Evolutionary conservation across 805 yeast species (phyloP).

Genomic region (Wickerhamiella musiphila): DNA sequence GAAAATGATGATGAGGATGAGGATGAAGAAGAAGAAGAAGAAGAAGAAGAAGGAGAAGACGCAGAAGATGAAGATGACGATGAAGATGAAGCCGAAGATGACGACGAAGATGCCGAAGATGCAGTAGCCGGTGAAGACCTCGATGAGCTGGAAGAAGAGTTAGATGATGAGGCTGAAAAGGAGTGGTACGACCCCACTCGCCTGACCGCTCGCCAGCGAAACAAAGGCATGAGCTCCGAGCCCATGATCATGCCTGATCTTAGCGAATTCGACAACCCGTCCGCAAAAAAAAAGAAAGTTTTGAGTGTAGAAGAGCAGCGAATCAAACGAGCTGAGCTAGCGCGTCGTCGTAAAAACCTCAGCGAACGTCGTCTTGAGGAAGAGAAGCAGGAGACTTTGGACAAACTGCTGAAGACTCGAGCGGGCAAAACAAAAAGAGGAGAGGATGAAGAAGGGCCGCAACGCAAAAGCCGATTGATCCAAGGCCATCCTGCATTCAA

Average conservation of each 20-base stretch:
- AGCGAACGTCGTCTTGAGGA: slow-evolving; percentile 72
- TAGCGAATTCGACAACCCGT: slow-evolving; percentile 17
- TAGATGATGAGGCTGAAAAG: slow-evolving; percentile 14
- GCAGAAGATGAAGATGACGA: slow-evolving; percentile 9
- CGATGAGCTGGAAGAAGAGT: slow-evolving; percentile 13
- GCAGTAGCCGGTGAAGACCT: slow-evolving; percentile 7
- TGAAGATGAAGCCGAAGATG: slow-evolving; percentile 9
- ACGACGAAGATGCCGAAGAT: slow-evolving; percentile 10
- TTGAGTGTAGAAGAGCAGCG: slow-evolving; percentile 75
- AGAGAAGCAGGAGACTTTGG: slow-evolving; percentile 82
- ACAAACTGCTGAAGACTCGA: slow-evolving; percentile 66
- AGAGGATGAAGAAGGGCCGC: slow-evolving; percentile 10
- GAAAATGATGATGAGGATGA: slow-evolving; percentile 13
- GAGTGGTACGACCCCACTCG: slow-evolving; percentile 9
- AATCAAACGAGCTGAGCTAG: slow-evolving; percentile 66
- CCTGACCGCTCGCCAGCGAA: slow-evolving; percentile 27
- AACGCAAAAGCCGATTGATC: slow-evolving; percentile 11
- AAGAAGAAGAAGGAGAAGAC: slow-evolving; percentile 6
- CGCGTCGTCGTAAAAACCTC: slow-evolving; percentile 73
- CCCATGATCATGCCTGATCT: slow-evolving; percentile 10
- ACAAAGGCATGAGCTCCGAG: slow-evolving; percentile 8
- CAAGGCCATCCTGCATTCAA: slow-evolving; percentile 20
- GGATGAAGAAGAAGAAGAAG: slow-evolving; percentile 13
- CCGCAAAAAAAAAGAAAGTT: slow-evolving; percentile 30
- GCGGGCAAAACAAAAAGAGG: slow-evolving; percentile 32